Percentiles rank a stretch among this genome's conserved stretches.
Evolutionary conservation across 139 green algal species (phyloP).

Genomic region (Eudorina sp.): DNA sequence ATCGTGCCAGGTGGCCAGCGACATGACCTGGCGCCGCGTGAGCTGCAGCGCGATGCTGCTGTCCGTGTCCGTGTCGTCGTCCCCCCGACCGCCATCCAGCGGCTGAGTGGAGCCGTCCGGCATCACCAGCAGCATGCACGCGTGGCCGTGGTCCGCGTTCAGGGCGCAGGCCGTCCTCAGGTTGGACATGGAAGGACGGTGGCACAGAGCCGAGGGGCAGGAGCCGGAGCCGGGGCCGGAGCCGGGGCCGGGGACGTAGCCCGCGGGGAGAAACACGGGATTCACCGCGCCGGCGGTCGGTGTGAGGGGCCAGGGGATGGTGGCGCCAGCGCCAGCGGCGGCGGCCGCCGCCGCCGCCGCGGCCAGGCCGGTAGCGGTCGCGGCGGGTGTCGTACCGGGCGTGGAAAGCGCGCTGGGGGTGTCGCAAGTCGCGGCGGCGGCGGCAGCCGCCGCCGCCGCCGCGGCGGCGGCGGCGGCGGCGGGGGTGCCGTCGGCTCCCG

Average conservation of each 20-base stretch:
- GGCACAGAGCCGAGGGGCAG: too few species aligned
- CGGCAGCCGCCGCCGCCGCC: neutral
- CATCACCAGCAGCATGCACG: neutral
- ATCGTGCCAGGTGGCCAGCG: slow-evolving; percentile 55
- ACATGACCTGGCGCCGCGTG: slow-evolving; percentile 54
- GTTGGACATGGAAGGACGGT: too few species aligned
- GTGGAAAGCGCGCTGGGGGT: neutral
- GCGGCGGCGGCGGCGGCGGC: neutral
- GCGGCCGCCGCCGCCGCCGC: too few species aligned
- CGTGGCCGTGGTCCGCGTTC: neutral
- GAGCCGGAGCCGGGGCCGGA: too few species aligned
- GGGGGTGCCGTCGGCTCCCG: too few species aligned
- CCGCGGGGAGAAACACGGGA: too few species aligned
- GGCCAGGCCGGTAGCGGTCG: neutral
- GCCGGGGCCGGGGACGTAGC: neutral
- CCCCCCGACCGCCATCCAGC: neutral
- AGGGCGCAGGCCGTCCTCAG: too few species aligned
- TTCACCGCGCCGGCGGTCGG: too few species aligned
- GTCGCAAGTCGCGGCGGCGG: neutral
- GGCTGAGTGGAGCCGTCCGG: neutral
- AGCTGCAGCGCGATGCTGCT: slow-evolving; percentile 8
- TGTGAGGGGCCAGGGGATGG: neutral
- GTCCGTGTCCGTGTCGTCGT: neutral
- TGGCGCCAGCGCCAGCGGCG: neutral
- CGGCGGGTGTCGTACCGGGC: neutral